Evolutionary conservation across 2,329 filamentous ascomycete species (phyloP).

Genomic region (Ophiostoma pallidulum): DNA sequence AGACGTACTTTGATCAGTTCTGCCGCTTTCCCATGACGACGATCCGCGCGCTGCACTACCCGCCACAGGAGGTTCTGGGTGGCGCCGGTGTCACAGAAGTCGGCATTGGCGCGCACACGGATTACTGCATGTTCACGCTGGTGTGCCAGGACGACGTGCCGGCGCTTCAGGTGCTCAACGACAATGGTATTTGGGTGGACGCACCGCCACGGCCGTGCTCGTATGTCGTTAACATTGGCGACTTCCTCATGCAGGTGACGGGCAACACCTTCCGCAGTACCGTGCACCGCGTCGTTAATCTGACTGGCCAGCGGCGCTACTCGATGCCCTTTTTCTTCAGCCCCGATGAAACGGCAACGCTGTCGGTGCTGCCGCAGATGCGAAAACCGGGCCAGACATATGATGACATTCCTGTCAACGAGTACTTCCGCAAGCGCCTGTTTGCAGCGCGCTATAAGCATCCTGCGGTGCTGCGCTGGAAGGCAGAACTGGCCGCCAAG

Average conservation of each 20-base stretch:
- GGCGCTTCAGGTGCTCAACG: constrained; percentile 29
- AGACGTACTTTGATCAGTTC: constrained; percentile 30
- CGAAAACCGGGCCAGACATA: not conserved
- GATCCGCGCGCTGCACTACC: constrained; percentile 17
- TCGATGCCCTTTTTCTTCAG: constrained; percentile 48
- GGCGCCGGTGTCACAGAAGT: constrained; percentile 27
- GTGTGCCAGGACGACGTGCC: constrained; percentile 38
- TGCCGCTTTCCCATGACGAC: constrained; percentile 13
- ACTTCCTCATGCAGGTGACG: constrained; percentile 41
- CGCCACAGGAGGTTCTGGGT: constrained; percentile 17
- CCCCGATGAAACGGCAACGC: not conserved
- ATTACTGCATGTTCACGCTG: constrained; percentile 40
- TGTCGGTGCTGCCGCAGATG: not conserved
- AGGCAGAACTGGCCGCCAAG: not conserved
- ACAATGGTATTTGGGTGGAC: constrained; percentile 31
- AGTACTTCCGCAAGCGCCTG: not conserved
- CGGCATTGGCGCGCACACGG: constrained; percentile 37
- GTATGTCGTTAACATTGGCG: constrained; percentile 43
- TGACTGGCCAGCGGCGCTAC: constrained; percentile 31
- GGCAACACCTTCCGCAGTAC: constrained; percentile 40
- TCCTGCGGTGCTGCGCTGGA: not conserved
- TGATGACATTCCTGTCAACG: not conserved
- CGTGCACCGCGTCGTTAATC: constrained; percentile 41
- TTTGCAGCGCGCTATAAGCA: not conserved
- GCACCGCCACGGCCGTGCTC: constrained; percentile 35